Conservation (phyloP, 2,329 filamentous ascomycete species). For the Hypomyces rosellus region DNA sequence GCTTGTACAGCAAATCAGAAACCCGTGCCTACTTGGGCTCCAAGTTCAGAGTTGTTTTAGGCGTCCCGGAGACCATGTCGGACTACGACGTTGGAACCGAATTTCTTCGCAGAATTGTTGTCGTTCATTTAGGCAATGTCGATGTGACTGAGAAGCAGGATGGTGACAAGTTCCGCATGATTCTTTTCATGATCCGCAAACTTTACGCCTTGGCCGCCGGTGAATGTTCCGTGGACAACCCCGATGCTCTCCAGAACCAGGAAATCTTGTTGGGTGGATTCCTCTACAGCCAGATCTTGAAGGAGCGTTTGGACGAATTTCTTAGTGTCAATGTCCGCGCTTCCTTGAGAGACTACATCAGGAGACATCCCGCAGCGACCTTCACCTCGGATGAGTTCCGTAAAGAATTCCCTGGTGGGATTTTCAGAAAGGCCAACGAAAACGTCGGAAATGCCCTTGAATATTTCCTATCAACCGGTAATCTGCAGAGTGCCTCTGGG, state of each 20-base stretch:
- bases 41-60: conserved; percentile 85
- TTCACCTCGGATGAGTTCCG: conserved; percentile 74
- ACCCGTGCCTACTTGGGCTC: conserved; percentile 82
- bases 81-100: conserved; percentile 88
- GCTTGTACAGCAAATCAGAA: conserved; percentile 71
- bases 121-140: conserved; percentile 84
- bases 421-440: conserved; percentile 78
- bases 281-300: conserved; percentile 89
- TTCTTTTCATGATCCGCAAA: conserved; percentile 95
- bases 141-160: conserved; percentile 81
- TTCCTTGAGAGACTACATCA: conserved; percentile 51
- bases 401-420: conserved; percentile 70
- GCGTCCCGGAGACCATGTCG: conserved; percentile 74
- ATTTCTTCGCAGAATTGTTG: conserved; percentile 81
- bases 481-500: conserved; percentile 83
- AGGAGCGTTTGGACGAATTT: conserved; percentile 90
- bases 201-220: conserved; percentile 89
- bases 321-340: conserved; percentile 50
- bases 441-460: conserved; percentile 82
- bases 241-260: conserved; percentile 93
- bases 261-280: conserved; percentile 91
- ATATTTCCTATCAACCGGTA: conserved; percentile 95
- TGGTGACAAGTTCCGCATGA: conserved; percentile 85
- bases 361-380: conserved; percentile 53
- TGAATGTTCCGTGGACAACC: conserved; percentile 90